Percentiles rank a stretch among this genome's conserved stretches.
phyloP scores from a whole-genome alignment of 2,329 filamentous ascomycete species.

The Teratosphaeria gauchensis region DNA sequence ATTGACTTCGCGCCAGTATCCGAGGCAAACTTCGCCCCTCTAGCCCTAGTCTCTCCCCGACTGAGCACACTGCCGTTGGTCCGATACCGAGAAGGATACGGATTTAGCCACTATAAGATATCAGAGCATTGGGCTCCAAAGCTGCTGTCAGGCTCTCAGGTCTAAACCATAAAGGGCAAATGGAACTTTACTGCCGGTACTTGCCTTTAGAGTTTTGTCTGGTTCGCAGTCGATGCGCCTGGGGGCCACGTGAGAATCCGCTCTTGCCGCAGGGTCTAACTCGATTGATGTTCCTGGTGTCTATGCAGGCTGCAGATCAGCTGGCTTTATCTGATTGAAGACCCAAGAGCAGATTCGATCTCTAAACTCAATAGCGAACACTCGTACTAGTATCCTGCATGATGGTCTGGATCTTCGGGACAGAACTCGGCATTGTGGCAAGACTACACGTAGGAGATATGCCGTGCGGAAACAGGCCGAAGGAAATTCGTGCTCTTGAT shows the following conservation, averaged over 20 bases:
- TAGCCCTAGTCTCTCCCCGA: no score
- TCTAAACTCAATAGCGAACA: not conserved
- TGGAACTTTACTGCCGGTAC: not conserved
- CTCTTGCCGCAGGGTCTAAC: not conserved
- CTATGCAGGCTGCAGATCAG: not conserved
- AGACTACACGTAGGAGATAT: no score
- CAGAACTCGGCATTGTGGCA: no score
- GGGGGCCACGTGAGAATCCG: not conserved
- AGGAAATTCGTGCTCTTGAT: no score
- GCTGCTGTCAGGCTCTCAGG: not conserved
- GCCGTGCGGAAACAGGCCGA: no score
- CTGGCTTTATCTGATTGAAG: not conserved
- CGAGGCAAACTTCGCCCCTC: no score
- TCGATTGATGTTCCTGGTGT: not conserved
- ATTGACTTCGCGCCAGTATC: no score
- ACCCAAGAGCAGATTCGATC: not conserved
- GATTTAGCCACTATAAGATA: no score
- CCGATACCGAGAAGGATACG: no score
- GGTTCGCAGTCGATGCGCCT: not conserved
- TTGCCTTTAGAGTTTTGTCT: not conserved
- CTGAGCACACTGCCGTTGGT: no score
- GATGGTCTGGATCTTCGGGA: no score
- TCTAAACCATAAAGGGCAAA: not conserved
- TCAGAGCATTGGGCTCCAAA: no score
- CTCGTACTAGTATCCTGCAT: not conserved